Percentiles rank a stretch among this genome's conserved stretches.
Conservation (phyloP, 2,329 filamentous ascomycete species). For the Aspergillus neotritici region DNA sequence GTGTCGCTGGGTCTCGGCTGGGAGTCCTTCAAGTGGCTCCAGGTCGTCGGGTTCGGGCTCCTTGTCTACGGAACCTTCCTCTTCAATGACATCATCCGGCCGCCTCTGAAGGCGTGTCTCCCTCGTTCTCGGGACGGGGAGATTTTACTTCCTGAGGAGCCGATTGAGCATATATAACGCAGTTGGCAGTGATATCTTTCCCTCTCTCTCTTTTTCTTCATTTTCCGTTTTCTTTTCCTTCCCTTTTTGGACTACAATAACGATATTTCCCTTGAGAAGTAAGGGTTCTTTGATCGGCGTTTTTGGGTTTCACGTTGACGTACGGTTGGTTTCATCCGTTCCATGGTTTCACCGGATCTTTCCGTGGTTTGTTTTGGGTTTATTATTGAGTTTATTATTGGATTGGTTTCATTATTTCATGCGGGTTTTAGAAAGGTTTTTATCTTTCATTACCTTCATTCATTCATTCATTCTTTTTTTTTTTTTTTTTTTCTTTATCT, state of each 20-base stretch:
- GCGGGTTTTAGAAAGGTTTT: too few relatives aligned
- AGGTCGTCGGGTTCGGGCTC: constrained; percentile 79
- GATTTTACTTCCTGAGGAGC: constrained; percentile 68
- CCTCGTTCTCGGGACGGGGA: constrained; percentile 50
- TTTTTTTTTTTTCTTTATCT: too few relatives aligned
- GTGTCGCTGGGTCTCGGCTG: constrained; percentile 88
- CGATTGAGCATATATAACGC: constrained; percentile 67
- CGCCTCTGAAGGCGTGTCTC: constrained; percentile 66
- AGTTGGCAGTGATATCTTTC: too few relatives aligned
- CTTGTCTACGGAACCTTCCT: constrained; percentile 95
- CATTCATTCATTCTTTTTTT: too few relatives aligned
- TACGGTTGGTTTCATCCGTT: too few relatives aligned
- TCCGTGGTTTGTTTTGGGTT: not conserved
- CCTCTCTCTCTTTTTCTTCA: not conserved
- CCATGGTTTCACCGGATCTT: too few relatives aligned
- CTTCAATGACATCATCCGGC: constrained; percentile 88
- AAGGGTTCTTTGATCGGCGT: too few relatives aligned
- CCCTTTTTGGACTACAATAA: too few relatives aligned
- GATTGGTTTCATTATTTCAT: too few relatives aligned
- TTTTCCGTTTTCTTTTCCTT: not conserved
- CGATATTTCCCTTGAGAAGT: too few relatives aligned
- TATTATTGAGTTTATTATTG: not conserved
- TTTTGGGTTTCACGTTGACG: too few relatives aligned
- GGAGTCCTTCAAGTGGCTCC: constrained; percentile 97
- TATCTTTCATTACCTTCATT: too few relatives aligned